A percentile compares a stretch with the other conserved stretches of the same genome.
Evolutionary conservation across 352 stramenopile species (phyloP).

Genomic region (Pythium brachiatum): DNA sequence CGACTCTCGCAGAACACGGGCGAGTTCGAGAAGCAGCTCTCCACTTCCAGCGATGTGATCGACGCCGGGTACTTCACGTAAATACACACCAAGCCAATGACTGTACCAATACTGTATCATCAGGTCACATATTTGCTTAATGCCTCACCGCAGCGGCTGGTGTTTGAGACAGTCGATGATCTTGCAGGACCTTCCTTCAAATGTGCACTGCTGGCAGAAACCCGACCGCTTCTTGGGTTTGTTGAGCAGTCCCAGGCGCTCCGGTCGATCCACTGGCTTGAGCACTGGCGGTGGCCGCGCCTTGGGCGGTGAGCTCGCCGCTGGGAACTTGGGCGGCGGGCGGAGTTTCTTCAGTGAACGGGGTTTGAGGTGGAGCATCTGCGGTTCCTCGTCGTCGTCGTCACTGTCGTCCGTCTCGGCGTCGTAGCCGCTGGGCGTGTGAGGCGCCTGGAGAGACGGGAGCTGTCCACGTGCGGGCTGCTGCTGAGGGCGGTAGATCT

Average conservation of each 20-base stretch:
- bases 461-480: not conserved
- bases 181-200: slow-evolving; percentile 57
- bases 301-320: not conserved
- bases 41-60: slow-evolving; percentile 69
- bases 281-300: not conserved
- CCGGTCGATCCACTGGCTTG: slow-evolving; percentile 17
- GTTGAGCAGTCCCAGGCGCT: slow-evolving; percentile 20
- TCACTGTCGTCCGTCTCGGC: slow-evolving; percentile 9
- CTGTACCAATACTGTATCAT: too few species aligned
- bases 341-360: not conserved
- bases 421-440: slow-evolving; percentile 10
- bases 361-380: not conserved
- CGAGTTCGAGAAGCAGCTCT: slow-evolving; percentile 60
- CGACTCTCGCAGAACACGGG: slow-evolving; percentile 61
- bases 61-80: slow-evolving; percentile 88
- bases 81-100: too few species aligned
- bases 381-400: not conserved
- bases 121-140: too few species aligned
- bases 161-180: slow-evolving; percentile 66
- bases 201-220: slow-evolving; percentile 57
- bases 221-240: slow-evolving; percentile 43
- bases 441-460: not conserved
- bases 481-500: slow-evolving; percentile 10
- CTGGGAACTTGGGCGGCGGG: not conserved
- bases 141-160: slow-evolving; percentile 32